Evolutionary conservation across 2,329 filamentous ascomycete genomes (phyloP).

Genomic region (Diaporthe sp.): DNA sequence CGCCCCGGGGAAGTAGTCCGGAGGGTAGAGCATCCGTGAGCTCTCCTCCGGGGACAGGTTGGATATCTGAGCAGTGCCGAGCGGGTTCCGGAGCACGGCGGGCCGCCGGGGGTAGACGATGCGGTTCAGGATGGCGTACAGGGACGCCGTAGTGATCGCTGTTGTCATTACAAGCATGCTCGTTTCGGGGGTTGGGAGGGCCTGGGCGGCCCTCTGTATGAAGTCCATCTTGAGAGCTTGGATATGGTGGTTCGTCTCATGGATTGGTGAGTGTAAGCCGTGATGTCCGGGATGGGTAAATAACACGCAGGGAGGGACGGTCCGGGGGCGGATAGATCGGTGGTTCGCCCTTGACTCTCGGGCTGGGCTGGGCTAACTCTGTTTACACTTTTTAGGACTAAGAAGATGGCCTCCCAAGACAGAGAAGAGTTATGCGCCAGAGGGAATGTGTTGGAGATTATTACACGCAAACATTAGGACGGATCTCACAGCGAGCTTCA

Average conservation of each 20-base stretch:
- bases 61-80: conserved; percentile 54
- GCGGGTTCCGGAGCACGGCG: conserved; percentile 29
- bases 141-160: conserved; percentile 1
- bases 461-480: background rate
- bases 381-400: background rate
- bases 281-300: background rate
- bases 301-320: background rate
- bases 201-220: background rate
- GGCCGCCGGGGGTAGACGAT: conserved; percentile 13
- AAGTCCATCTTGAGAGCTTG: conserved; percentile 8
- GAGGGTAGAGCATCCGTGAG: conserved; percentile 71
- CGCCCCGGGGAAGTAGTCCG: conserved; percentile 76
- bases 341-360: background rate
- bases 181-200: background rate
- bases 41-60: conserved; percentile 52
- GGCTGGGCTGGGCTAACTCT: background rate
- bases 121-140: conserved; percentile 21
- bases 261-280: background rate
- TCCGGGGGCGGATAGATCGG: background rate
- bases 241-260: background rate
- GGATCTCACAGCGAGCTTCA: background rate
- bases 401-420: background rate
- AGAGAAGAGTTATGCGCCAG: background rate
- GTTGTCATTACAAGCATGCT: conserved; percentile 3
- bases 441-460: background rate